Conservation (phyloP, 2,329 filamentous ascomycete genomes). For the Fusarium sterilihyphosum region DNA sequence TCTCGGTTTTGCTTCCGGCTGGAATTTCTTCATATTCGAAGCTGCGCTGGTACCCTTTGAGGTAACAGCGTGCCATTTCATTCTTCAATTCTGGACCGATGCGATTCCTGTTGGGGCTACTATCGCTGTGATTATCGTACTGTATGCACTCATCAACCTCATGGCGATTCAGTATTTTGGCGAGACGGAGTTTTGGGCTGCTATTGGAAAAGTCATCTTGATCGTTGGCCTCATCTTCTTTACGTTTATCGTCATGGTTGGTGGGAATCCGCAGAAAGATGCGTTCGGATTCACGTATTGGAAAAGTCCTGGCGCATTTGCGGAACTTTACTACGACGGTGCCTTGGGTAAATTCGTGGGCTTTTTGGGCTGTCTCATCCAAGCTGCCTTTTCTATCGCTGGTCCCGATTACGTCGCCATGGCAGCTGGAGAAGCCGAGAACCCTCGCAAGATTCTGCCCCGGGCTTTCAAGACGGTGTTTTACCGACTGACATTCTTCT, state of each 20-base stretch:
- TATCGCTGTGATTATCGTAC: conserved; percentile 62
- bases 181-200: conserved; percentile 80
- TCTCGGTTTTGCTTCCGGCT: conserved; percentile 77
- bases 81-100: conserved; percentile 72
- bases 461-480: conserved; percentile 82
- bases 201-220: conserved; percentile 76
- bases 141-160: conserved; percentile 70
- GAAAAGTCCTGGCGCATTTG: conserved; percentile 75
- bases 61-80: conserved; percentile 71
- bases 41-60: conserved; percentile 75
- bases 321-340: conserved; percentile 70
- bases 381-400: conserved; percentile 73
- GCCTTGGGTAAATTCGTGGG: conserved; percentile 72
- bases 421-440: conserved; percentile 77
- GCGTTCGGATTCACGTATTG: conserved; percentile 77
- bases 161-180: conserved; percentile 80
- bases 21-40: conserved; percentile 79
- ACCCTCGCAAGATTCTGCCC: conserved; percentile 75
- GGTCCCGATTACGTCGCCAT: conserved; percentile 75
- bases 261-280: conserved; percentile 79
- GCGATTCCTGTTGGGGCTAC: conserved; percentile 67
- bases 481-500: conserved; percentile 79
- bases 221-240: conserved; percentile 77
- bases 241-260: conserved; percentile 85
- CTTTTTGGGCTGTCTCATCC: conserved; percentile 79